These are phyloP conservation scores for Nevesoporus exiguus DNA, from an alignment of 768 basidiomycete genomes.

Conservation along the genomic window DNA sequence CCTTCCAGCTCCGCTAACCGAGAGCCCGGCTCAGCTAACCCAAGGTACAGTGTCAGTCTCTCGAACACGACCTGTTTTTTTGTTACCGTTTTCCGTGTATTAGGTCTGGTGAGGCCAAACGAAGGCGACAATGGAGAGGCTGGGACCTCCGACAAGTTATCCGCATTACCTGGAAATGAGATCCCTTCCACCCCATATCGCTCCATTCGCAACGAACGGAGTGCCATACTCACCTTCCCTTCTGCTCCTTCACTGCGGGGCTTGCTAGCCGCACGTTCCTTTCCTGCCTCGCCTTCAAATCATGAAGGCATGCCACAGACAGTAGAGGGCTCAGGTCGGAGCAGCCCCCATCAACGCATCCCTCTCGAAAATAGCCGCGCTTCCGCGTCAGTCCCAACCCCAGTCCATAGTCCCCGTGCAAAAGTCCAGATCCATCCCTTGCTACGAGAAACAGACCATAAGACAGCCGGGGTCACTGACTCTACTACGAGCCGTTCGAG, in stretches of 20 bases:
- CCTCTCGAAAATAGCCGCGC: slow-evolving; percentile 47
- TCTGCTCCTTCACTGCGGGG: slow-evolving; percentile 42
- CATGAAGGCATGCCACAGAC: slow-evolving; percentile 19
- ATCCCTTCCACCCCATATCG: slow-evolving; percentile 34
- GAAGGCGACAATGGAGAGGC: slow-evolving; percentile 24
- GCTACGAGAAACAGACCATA: slow-evolving; percentile 16
- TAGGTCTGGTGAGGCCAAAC: slow-evolving; percentile 10
- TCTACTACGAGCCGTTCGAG: slow-evolving; percentile 8
- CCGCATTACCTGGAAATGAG: slow-evolving; percentile 35
- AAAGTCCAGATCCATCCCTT: slow-evolving; percentile 35
- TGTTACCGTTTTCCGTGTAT: background rate
- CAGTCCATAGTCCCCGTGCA: slow-evolving; percentile 24
- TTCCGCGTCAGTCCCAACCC: slow-evolving; percentile 35
- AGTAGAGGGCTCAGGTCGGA: slow-evolving; percentile 42
- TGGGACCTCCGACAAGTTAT: slow-evolving; percentile 46
- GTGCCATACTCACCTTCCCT: slow-evolving; percentile 39
- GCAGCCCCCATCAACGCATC: slow-evolving; percentile 48
- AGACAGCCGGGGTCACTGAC: slow-evolving; percentile 7
- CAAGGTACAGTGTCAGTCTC: slow-evolving; percentile 13
- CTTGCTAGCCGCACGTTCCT: slow-evolving; percentile 21
- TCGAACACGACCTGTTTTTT: background rate
- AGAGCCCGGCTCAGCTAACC: background rate
- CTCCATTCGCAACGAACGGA: slow-evolving; percentile 29
- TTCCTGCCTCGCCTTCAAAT: slow-evolving; percentile 13
- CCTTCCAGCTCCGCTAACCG: slow-evolving; percentile 2